Evolutionary conservation across 106 monocot genomes (phyloP), one percentile per base, ranked within the genome.

Genomic region (Ottelia alismoides): DNA sequence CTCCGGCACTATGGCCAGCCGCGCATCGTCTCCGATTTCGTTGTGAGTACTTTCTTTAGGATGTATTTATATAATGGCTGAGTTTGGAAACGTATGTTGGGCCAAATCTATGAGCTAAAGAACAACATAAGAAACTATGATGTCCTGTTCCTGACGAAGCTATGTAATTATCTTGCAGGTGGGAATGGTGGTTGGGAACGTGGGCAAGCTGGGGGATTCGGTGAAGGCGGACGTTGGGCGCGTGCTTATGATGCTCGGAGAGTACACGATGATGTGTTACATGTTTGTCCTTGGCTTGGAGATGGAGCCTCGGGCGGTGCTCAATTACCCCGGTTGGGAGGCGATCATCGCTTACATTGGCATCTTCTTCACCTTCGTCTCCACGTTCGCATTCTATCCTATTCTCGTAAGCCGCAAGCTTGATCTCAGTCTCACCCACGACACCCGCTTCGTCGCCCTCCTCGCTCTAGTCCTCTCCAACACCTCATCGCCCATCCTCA

Each of bases 281-380:
- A 55, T 88, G 51, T 79, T 88, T 30, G 72, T 67, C 18, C 53
- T 76, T 24, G 88, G 82, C 30, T 72, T 88, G 1, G 88, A 83
- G 73, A 82, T 88, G 82, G 82, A 88, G 0, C 73, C 73, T 1
- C 43, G 55, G 16, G 25, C 67, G 25, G 17, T 84, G 17, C 53
- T 81, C 40, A n/a, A 31, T 0, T 20, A 18, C 1, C 62, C 68
- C 6, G 11, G 57, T 6, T 59, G 70, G 11, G 84, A 74, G 0
- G 17, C 55, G 24, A 27, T 50, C 53, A 53, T 80, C 23, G 77
- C 78, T 28, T 80, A 64, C 49, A 58, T 66, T 6, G 65, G 80
- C 56, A 46, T 84, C 31, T 5, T 70, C 52, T 62, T 69, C 14
- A 77, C 71, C 55, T 19, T 53, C 24, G 24, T 53, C 28, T 11